A percentile compares a stretch with the other conserved stretches of the same genome.
Conservation (phyloP, 2,329 filamentous ascomycete species). For the Fusarium mexicanum region DNA sequence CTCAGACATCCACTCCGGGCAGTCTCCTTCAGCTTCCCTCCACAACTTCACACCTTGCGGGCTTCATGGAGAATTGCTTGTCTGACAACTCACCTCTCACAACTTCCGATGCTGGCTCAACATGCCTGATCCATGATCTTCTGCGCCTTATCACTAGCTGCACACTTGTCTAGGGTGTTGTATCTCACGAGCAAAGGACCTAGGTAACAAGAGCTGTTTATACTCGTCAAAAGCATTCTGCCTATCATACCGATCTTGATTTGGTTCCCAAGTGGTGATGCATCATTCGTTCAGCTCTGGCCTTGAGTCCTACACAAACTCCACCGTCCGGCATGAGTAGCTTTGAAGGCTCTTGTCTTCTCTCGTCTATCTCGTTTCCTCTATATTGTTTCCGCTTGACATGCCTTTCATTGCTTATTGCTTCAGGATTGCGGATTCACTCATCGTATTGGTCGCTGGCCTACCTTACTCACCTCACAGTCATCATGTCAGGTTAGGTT, state of each 20-base stretch:
- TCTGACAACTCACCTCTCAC: slow-evolving; percentile 13
- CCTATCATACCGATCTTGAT: not conserved
- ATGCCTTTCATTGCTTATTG: slow-evolving; percentile 18
- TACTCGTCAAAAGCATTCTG: not conserved
- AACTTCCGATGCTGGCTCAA: not conserved
- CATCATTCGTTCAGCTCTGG: not conserved
- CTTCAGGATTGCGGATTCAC: not conserved
- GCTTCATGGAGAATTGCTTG: slow-evolving; percentile 9
- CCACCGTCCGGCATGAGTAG: slow-evolving; percentile 24
- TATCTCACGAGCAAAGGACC: not conserved
- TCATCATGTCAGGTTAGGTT: slow-evolving; percentile 3
- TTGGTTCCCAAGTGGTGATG: not conserved
- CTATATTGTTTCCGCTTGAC: slow-evolving; percentile 14
- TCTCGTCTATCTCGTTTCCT: slow-evolving; percentile 17
- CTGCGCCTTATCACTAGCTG: not conserved
- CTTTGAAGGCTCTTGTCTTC: slow-evolving; percentile 16
- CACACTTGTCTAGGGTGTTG: not conserved
- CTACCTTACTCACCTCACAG: slow-evolving; percentile 15
- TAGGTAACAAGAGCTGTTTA: not conserved
- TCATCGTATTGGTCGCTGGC: slow-evolving; percentile 24
- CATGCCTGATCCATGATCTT: not conserved
- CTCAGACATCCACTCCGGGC: not conserved
- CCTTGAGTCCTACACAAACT: slow-evolving; percentile 6
- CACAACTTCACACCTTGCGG: not conserved
- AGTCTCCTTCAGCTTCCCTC: not conserved